Percentiles rank a stretch among this genome's conserved stretches.
These are phyloP conservation scores for Fraxinus platypoda DNA, from an alignment of 305 asterid genomes.

Conservation along the genomic window DNA sequence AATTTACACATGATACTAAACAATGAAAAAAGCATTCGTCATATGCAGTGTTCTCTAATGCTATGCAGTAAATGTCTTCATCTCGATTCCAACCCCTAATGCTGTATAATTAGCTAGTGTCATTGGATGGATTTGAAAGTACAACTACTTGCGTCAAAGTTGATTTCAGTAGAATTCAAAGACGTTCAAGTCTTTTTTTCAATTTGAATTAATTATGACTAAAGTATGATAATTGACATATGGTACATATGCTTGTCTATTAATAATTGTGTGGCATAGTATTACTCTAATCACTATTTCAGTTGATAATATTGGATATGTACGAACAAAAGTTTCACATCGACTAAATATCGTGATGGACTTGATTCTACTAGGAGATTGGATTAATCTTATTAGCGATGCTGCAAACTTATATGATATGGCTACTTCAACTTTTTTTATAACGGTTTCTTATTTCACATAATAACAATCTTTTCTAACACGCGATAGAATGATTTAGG, in stretches of 20 bases:
- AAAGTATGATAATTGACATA: neutral
- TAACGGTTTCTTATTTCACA: neutral
- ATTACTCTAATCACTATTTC: too few relatives aligned
- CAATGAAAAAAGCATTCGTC: too few relatives aligned
- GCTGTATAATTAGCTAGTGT: neutral
- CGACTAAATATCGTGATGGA: neutral
- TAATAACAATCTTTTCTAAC: neutral
- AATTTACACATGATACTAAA: too few relatives aligned
- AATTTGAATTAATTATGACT: neutral
- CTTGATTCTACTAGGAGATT: neutral
- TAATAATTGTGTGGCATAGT: neutral
- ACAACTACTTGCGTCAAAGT: neutral
- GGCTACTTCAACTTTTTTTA: neutral
- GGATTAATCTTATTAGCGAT: neutral
- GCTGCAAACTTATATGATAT: neutral
- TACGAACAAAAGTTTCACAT: neutral
- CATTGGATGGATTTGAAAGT: neutral
- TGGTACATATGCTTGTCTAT: neutral
- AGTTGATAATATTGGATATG: neutral
- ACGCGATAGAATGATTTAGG: neutral
- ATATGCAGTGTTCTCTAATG: neutral
- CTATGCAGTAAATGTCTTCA: neutral
- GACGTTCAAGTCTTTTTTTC: neutral
- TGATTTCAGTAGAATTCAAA: neutral
- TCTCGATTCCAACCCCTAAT: neutral